Base-by-base conservation (phyloP, 176 grass and related monocot genomes). In the Hyparrhenia diplandra region DNA sequence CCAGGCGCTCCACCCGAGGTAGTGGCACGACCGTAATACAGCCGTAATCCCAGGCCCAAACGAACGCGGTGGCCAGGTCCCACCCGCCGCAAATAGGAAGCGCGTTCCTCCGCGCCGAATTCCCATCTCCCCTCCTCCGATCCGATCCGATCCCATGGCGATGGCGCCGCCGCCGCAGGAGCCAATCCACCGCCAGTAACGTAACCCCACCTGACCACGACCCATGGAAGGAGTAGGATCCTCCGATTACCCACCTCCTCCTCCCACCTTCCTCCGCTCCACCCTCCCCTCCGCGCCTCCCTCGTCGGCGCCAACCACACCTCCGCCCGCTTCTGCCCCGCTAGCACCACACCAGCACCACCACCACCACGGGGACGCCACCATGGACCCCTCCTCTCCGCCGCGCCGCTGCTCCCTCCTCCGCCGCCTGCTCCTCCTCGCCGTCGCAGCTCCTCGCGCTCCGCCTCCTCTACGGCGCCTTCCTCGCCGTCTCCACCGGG, bases 241-340 rank as follows among this genome's bases (percentile, higher is more conserved):
- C 4, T 63, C 32, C 32, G 31, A 67, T 69, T 41, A 82, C 71
- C 81, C 66, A 0, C 83, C 71, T 18, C 47, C 27, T 24, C 46
- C 31, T n/a, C 86, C 68, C 36, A 32, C 67, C 87, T 70, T 41
- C 80, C 67, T 35, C 69, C 72, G 2, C 1, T 27, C 14, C 45
- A 2, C 58, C 5, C 37, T 63, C 0, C 35, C 16, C 14, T 28
- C 25, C 63, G 9, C 10, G 32, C 10, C 64, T 82, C 47, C 78
- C 37, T 94, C 87, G 74, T 90, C 89, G 82, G 89, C 78, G 89
- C 87, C 18, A 94, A 92, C 73, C 92, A 88, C 78, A 94, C 89
- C 78, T 75, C 92, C 77, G 84, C 87, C 41, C 84, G 92, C 51
- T 94, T 94, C 77, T 87, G 92, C 84, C 84, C 8, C 92, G 89